Base-by-base conservation (phyloP, 768 basidiomycete species). In the Coprinellus aureogranulatus region DNA sequence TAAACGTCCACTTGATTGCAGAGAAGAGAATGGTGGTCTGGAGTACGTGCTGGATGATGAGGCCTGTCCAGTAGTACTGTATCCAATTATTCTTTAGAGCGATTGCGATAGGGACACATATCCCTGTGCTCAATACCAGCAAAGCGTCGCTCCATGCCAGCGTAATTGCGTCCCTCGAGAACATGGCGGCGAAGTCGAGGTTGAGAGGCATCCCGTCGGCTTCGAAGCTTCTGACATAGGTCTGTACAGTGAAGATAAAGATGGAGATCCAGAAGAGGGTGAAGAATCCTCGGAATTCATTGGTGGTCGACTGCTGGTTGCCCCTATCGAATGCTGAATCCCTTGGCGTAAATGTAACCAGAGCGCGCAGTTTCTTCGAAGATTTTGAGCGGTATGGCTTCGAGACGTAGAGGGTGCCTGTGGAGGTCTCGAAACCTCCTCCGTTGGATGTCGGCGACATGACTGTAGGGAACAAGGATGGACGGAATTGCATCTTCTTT, bases 271-370 rank as follows among this genome's bases (percentile, higher is more conserved):
- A 98, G 75, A 98, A 98, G 50, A 98, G 81, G 3, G 90, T 85
- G 72, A 94, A 98, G 77, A 98, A 98, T 1, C 96, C 96, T 60
- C 94, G 83, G 70, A 97, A 97, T 70, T 94, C 89, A 71, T 98
- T 96, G 10, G 81, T 71, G 28, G 84, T 83, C 22, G 88, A 88
- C 11, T 73, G 70, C 65, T 85, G 83, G 68, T 97, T 96, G 60
- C 79, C 77, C 47, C 84, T 88, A 71, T 98, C 94, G 64, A 98
- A 92, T 52, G 80, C 81, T 3, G 92, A 94, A 57, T 87, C 85
- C 50, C 96, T 83, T 4, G 95, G 92, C 4, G 87, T 82, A 72
- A 97, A 98, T 20, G 90, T 88, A 65, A 96, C 78, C 59, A 93
- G 75, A 0, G 94, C 91, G 44, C 89, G 85, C 12, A 94, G 76